Base-by-base conservation (phyloP, 805 yeast species). In the Ogataea nakhonphanomensis region DNA sequence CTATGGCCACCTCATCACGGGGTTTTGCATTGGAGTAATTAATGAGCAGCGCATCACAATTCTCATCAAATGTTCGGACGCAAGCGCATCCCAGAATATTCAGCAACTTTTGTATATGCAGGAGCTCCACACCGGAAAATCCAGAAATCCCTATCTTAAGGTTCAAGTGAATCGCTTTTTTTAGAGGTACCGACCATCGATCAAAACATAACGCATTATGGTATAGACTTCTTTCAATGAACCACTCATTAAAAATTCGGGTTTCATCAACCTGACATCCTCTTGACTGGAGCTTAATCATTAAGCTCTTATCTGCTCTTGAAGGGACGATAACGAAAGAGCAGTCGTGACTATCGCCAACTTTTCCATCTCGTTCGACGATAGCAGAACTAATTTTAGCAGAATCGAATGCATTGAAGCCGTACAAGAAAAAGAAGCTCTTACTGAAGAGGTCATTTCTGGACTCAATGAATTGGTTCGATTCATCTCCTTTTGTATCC, bases 21-120 rank as follows among this genome's bases (percentile, higher is more conserved):
- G 74, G 51, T 15, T 73, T 72, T 43, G 79, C 61, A 7, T 74
- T 49, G 26, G 71, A 63, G 31, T 75, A 59, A 51, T 79, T 78
- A 21, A 78, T 65, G 2, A 86, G 62, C 24, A 87, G 63, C 11
- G 82, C 53, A 49, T 83, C 84, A 29, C 84, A 64, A 8, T 66
- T 61, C 5, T 67, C 53, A 3, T 73, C 71, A 39, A 86, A 64
- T 2, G 72, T 64, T 0, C 71, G 76, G 33, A 70, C 63, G 39
- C 71, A 69, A 29, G 66, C 65, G 37, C 81, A 76, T 20, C 82
- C 79, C 17, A 84, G 51, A 22, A 72, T 55, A 13, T 65, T 53
- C 7, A 87, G 67, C 31, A 91, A 67, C 54, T 84, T 83, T 7
- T 74, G 77, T 3, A 57, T 30, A 36, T 61, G 66, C 4, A 55